Conservation (phyloP, 306 rosid genomes). For the Rosa lucieae region DNA sequence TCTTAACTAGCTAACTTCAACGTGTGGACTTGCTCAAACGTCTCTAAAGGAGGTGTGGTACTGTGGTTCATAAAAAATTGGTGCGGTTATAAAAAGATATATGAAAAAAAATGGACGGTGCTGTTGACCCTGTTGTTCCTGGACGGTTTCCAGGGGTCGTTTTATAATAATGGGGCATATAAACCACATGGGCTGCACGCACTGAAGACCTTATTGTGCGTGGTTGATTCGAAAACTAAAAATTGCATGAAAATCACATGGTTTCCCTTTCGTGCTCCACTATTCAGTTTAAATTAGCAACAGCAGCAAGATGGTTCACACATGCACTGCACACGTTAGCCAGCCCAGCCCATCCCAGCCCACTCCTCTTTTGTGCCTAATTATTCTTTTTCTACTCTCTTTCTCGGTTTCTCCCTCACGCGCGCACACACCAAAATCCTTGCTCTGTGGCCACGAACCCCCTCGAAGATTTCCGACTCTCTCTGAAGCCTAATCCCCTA, state of each 20-base stretch:
- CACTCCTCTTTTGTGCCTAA: too few relatives aligned
- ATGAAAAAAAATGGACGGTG: too few relatives aligned
- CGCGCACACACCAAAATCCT: conserved; percentile 21
- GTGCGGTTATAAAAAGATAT: too few relatives aligned
- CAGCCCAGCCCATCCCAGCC: too few relatives aligned
- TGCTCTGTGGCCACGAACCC: conserved; percentile 32
- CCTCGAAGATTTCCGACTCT: conserved; percentile 17
- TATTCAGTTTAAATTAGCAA: background rate
- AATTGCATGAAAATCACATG: background rate
- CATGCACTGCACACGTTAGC: background rate
- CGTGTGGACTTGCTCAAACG: too few relatives aligned
- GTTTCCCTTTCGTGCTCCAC: too few relatives aligned
- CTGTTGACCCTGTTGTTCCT: too few relatives aligned
- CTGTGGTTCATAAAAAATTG: too few relatives aligned
- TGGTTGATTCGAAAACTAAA: too few relatives aligned
- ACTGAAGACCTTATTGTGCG: too few relatives aligned
- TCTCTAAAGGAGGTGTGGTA: too few relatives aligned
- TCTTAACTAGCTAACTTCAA: too few relatives aligned
- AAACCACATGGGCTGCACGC: background rate
- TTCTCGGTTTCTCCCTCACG: background rate
- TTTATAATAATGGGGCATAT: background rate
- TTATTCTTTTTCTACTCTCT: background rate
- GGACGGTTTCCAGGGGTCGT: background rate
- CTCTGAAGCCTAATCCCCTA: background rate
- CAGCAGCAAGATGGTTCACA: background rate